These are phyloP conservation scores for Plantago major DNA, from an alignment of 257 asterid genomes.

Conservation along the genomic window DNA sequence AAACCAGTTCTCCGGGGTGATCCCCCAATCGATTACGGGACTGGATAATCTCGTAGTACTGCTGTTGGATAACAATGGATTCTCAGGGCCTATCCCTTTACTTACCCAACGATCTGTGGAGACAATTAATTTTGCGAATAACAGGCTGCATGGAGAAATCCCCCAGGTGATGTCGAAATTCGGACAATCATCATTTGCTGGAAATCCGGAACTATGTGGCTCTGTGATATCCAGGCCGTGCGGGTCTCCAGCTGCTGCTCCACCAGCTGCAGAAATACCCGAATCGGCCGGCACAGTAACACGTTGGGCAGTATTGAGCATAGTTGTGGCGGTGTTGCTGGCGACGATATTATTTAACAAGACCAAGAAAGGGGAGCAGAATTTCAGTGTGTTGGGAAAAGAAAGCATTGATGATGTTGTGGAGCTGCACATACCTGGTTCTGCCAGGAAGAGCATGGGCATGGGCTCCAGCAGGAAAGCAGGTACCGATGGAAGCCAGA, in stretches of 20 bases:
- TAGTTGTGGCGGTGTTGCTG: slow-evolving; percentile 49
- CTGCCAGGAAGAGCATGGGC: slow-evolving; percentile 27
- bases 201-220: slow-evolving; percentile 64
- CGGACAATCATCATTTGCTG: slow-evolving; percentile 38
- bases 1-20: slow-evolving; percentile 53
- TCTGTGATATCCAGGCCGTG: slow-evolving; percentile 36
- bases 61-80: slow-evolving; percentile 42
- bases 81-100: slow-evolving; percentile 55
- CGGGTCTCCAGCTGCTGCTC: background rate
- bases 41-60: slow-evolving; percentile 33
- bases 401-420: slow-evolving; percentile 48
- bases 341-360: slow-evolving; percentile 43
- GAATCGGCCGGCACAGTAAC: slow-evolving; percentile 25
- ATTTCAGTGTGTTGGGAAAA: slow-evolving; percentile 33
- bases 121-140: slow-evolving; percentile 38
- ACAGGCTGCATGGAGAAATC: slow-evolving; percentile 65
- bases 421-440: slow-evolving; percentile 36
- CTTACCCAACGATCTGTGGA: slow-evolving; percentile 38
- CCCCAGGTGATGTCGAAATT: slow-evolving; percentile 51
- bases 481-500: slow-evolving; percentile 28
- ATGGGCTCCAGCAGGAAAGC: slow-evolving; percentile 30
- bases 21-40: slow-evolving; percentile 47
- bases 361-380: slow-evolving; percentile 38
- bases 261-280: background rate
- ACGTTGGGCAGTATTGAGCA: slow-evolving; percentile 52